A percentile compares a stretch with the other conserved stretches of the same genome.
Evolutionary conservation across 257 asterid species (phyloP).

Genomic region (Coffea canephora): DNA sequence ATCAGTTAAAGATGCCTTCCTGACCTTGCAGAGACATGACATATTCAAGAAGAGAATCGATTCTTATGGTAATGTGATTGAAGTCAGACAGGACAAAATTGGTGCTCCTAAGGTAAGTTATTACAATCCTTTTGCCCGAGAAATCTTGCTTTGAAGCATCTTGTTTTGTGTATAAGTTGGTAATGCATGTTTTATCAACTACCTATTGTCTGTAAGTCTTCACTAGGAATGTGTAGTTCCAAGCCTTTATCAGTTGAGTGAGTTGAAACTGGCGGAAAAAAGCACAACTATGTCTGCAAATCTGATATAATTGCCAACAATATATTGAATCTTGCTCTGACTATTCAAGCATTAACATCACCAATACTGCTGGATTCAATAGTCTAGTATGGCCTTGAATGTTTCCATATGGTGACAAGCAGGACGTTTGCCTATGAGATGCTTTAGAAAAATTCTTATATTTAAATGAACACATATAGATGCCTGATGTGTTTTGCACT

Average conservation of each 20-base stretch:
- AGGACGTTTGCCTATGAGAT: background rate
- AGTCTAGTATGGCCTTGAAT: background rate
- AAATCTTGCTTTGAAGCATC: conserved; percentile 5
- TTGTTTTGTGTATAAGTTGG: conserved; percentile 3
- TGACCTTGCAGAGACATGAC: conserved; percentile 76
- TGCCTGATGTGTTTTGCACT: background rate
- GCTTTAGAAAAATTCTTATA: background rate
- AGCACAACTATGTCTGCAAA: background rate
- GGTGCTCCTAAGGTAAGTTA: conserved; percentile 88
- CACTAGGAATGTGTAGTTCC: background rate
- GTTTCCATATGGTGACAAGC: background rate
- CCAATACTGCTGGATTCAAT: background rate
- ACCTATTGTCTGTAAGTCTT: background rate
- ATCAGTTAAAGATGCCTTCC: conserved; percentile 9
- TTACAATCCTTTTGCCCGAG: background rate
- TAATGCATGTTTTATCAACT: background rate
- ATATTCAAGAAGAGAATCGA: conserved; percentile 90
- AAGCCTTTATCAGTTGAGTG: background rate
- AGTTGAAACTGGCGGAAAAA: background rate
- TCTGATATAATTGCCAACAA: background rate
- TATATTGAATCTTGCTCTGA: background rate
- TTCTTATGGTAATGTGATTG: conserved; percentile 76
- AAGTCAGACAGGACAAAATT: conserved; percentile 74
- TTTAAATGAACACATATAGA: background rate
- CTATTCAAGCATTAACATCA: background rate